A percentile compares a stretch with the other conserved stretches of the same genome.
These are phyloP conservation scores for Leptoxyphium fumago DNA, from an alignment of 2,329 filamentous ascomycete species.

Conservation along the genomic window DNA sequence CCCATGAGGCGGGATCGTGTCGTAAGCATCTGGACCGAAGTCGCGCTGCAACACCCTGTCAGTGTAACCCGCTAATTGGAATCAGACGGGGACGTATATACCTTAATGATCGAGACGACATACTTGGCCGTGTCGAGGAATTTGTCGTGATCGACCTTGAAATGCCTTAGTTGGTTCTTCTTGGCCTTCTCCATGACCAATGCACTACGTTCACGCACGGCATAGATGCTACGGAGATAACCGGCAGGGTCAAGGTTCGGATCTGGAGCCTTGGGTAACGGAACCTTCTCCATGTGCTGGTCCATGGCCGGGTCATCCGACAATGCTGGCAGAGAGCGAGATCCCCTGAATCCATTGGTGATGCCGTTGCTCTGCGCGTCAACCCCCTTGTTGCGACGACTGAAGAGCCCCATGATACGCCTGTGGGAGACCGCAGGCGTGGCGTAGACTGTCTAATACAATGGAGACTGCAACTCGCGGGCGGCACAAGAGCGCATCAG, in stretches of 20 bases:
- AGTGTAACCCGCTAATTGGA: not conserved
- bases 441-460: no score
- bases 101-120: constrained; percentile 90
- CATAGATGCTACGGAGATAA: constrained; percentile 78
- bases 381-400: not conserved
- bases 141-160: constrained; percentile 75
- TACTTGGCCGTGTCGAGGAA: constrained; percentile 73
- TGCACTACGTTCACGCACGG: constrained; percentile 66
- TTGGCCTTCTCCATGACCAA: constrained; percentile 65
- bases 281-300: constrained; percentile 28
- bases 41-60: constrained; percentile 39
- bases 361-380: not conserved
- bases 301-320: not conserved
- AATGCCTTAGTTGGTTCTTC: constrained; percentile 65
- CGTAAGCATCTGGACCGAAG: constrained; percentile 48
- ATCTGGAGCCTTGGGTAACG: constrained; percentile 73
- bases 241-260: constrained; percentile 75
- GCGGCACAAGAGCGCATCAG: no score
- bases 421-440: no score
- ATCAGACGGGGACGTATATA: constrained; percentile 21
- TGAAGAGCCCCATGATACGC: not conserved
- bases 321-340: not conserved
- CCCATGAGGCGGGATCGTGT: constrained; percentile 70
- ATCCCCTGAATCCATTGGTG: not conserved
- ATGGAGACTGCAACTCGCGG: no score